Evolutionary conservation across 179 eudicot genomes (phyloP).

Genomic region (Beta lomatogona): DNA sequence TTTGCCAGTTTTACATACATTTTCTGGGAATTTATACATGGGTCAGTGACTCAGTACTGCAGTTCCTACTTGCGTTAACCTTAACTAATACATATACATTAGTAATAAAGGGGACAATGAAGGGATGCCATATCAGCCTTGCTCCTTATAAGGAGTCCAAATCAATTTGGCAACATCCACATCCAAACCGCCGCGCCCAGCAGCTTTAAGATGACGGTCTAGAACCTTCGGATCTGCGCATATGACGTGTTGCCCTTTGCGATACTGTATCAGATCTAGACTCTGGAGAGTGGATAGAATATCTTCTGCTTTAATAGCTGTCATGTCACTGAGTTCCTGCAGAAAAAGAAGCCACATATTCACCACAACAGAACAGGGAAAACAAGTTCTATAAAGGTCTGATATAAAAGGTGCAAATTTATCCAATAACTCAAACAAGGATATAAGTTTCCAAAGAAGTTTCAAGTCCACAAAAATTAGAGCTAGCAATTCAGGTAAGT

Average conservation of each 20-base stretch:
- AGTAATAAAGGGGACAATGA: background rate
- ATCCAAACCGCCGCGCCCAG: conserved; percentile 95
- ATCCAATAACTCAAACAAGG: background rate
- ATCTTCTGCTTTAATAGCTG: conserved; percentile 93
- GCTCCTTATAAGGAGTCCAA: conserved; percentile 97
- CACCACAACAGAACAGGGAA: background rate
- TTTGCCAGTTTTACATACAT: conserved; percentile 23
- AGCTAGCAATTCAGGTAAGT: too few relatives aligned
- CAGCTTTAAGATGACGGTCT: conserved; percentile 97
- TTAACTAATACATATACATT: conserved; percentile 20
- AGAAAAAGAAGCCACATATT: conserved; percentile 1
- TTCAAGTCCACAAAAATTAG: background rate
- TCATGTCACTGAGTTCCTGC: conserved; percentile 98
- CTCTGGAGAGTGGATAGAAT: conserved; percentile 82
- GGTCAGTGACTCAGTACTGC: background rate
- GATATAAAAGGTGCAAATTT: background rate
- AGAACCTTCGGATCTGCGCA: conserved; percentile 96
- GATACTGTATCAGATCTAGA: conserved; percentile 85
- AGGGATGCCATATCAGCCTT: conserved; percentile 44
- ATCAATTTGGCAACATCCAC: conserved; percentile 91
- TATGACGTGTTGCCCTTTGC: conserved; percentile 96
- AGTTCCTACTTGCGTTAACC: conserved; percentile 5
- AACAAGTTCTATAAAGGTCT: background rate
- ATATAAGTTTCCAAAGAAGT: background rate
- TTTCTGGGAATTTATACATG: background rate